These are phyloP conservation scores for Suillus plorans DNA, from an alignment of 768 basidiomycete species.

Conservation along the genomic window DNA sequence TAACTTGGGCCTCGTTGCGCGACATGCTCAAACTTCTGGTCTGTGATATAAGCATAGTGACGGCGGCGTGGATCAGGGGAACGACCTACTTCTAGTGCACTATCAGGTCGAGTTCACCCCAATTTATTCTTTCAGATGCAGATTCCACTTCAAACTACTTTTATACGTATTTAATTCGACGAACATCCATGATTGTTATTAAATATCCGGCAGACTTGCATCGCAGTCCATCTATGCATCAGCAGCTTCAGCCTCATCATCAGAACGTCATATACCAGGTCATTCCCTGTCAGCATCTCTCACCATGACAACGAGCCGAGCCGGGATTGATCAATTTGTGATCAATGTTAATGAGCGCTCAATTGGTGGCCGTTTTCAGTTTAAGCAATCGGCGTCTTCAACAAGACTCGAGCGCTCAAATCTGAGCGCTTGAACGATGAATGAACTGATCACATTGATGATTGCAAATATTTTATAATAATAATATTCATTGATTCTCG, in stretches of 20 bases:
- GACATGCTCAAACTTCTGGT: not conserved
- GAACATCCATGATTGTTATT: not conserved
- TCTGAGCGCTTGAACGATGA: too few species aligned
- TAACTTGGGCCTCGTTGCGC: not conserved
- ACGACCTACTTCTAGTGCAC: not conserved
- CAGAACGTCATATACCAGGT: not conserved
- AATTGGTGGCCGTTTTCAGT: too few species aligned
- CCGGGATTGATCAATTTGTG: not conserved
- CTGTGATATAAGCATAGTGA: not conserved
- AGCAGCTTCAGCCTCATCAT: not conserved
- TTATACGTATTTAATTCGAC: not conserved
- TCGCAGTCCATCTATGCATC: not conserved
- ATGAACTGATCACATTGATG: too few species aligned
- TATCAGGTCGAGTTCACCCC: not conserved
- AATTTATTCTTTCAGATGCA: not conserved
- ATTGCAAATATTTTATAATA: too few species aligned
- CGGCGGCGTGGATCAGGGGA: not conserved
- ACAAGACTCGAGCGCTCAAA: too few species aligned
- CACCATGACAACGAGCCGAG: not conserved
- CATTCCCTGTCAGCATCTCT: not conserved
- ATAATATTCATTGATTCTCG: too few species aligned
- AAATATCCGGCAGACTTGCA: not conserved
- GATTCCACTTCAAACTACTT: too few species aligned
- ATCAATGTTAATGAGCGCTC: too few species aligned
- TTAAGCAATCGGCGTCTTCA: too few species aligned